Evolutionary conservation across 2,329 filamentous ascomycete species (phyloP).

Genomic region (Pseudofabraea citricarpa): DNA sequence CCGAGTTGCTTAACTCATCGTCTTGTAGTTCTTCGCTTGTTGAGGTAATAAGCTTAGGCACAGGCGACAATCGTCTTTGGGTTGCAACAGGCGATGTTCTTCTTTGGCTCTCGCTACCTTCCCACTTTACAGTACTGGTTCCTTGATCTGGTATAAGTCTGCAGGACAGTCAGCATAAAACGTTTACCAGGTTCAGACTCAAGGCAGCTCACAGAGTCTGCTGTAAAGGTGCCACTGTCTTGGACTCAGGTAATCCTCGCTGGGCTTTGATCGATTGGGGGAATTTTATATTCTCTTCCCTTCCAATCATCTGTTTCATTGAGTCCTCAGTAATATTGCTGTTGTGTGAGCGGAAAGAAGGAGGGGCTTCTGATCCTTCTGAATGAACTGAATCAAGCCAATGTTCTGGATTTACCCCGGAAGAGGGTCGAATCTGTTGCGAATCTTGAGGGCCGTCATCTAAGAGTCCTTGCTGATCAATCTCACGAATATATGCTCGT

Average conservation of each 20-base stretch:
- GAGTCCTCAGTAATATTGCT: conserved; percentile 11
- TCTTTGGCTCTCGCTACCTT: conserved; percentile 1
- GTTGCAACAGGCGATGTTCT: conserved; percentile 8
- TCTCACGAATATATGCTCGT: conserved; percentile 55
- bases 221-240: neutral
- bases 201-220: neutral
- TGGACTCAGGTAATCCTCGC: conserved; percentile 17
- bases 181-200: neutral
- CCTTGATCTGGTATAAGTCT: conserved; percentile 3
- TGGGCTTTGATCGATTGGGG: conserved; percentile 23
- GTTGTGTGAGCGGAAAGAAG: conserved; percentile 18
- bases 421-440: conserved; percentile 26
- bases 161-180: neutral
- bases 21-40: conserved; percentile 12
- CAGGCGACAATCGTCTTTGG: conserved; percentile 5
- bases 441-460: conserved; percentile 34
- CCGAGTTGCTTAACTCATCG: conserved; percentile 15
- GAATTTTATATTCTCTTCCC: conserved; percentile 28
- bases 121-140: neutral
- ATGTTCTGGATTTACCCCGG: conserved; percentile 14
- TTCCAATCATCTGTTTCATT: conserved; percentile 20
- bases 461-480: conserved; percentile 52
- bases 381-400: conserved; percentile 19
- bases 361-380: conserved; percentile 9
- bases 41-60: conserved; percentile 13